Percentiles rank a stretch among this genome's conserved stretches.
These are phyloP conservation scores for Kurtzmaniella quercitrusa DNA, from an alignment of 1,139 yeast genomes.

Conservation along the genomic window DNA sequence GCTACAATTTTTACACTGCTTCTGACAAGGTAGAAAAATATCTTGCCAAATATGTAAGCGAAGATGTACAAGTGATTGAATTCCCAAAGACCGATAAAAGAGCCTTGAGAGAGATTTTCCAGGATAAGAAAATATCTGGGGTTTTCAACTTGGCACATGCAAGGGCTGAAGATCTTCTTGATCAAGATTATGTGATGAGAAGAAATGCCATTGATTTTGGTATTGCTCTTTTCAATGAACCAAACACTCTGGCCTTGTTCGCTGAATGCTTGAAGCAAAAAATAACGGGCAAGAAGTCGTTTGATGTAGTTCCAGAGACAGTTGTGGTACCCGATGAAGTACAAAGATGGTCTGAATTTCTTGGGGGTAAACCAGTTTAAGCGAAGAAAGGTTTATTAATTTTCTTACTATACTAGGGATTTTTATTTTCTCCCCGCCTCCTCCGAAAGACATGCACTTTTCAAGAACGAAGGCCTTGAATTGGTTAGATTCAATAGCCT, in stretches of 20 bases:
- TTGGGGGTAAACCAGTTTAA: constrained; percentile 86
- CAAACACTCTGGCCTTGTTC: constrained; percentile 84
- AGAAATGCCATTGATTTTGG: constrained; percentile 98
- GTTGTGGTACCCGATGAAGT: constrained; percentile 79
- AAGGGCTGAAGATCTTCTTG: constrained; percentile 79
- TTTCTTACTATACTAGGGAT: neutral
- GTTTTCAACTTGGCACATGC: constrained; percentile 90
- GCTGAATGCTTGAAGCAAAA: constrained; percentile 78
- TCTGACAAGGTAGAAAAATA: constrained; percentile 68
- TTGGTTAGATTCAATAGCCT: neutral
- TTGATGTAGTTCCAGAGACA: constrained; percentile 35
- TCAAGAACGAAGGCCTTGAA: neutral
- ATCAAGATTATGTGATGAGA: constrained; percentile 95
- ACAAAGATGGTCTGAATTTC: constrained; percentile 92
- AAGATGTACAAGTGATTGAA: constrained; percentile 63
- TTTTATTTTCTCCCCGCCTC: neutral
- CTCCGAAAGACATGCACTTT: neutral
- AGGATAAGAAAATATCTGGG: constrained; percentile 72
- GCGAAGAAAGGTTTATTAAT: neutral
- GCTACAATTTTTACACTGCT: constrained; percentile 80
- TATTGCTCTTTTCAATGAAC: constrained; percentile 93
- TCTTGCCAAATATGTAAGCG: constrained; percentile 46
- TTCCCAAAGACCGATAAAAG: constrained; percentile 93
- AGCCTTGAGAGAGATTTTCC: constrained; percentile 89
- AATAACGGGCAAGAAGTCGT: constrained; percentile 51